Evolutionary conservation across 2,329 filamentous ascomycete genomes (phyloP).

Genomic region (Fusarium sambucinum): DNA sequence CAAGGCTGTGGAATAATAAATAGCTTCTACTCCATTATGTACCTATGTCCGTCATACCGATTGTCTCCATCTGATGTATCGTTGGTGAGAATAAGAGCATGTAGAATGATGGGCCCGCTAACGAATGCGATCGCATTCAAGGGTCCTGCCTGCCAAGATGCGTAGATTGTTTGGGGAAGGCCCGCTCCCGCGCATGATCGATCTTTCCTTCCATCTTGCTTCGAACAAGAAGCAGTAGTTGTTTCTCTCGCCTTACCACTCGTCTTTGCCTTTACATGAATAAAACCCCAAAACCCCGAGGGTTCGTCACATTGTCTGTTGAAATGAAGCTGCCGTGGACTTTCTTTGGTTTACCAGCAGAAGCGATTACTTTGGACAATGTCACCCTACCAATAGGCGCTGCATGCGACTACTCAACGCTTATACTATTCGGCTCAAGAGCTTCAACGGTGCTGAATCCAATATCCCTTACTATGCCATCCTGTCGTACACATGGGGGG

Average conservation of each 20-base stretch:
- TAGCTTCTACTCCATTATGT: not conserved
- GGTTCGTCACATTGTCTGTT: not conserved
- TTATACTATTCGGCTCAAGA: conserved; percentile 35
- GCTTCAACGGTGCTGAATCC: conserved; percentile 36
- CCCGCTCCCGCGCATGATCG: not conserved
- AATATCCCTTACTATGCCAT: conserved; percentile 50
- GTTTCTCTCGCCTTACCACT: not conserved
- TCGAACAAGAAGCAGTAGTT: not conserved
- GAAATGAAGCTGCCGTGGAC: not conserved
- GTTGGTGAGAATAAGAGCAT: not conserved
- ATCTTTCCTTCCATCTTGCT: not conserved
- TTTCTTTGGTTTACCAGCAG: not conserved
- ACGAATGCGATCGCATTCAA: conserved; percentile 41
- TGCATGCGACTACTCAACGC: conserved; percentile 50
- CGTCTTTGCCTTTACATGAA: not conserved
- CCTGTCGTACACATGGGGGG: conserved; percentile 54
- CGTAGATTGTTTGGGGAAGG: not conserved
- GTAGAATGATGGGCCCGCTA: not conserved
- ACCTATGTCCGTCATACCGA: not conserved
- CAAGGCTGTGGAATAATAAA: not conserved
- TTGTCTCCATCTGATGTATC: not conserved
- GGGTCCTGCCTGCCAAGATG: not conserved
- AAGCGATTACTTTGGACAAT: not conserved
- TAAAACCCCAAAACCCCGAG: too few relatives aligned
- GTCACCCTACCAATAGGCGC: not conserved